Evolutionary conservation across 768 basidiomycete genomes (phyloP).

Genomic region (Calocybe gangraenosa): DNA sequence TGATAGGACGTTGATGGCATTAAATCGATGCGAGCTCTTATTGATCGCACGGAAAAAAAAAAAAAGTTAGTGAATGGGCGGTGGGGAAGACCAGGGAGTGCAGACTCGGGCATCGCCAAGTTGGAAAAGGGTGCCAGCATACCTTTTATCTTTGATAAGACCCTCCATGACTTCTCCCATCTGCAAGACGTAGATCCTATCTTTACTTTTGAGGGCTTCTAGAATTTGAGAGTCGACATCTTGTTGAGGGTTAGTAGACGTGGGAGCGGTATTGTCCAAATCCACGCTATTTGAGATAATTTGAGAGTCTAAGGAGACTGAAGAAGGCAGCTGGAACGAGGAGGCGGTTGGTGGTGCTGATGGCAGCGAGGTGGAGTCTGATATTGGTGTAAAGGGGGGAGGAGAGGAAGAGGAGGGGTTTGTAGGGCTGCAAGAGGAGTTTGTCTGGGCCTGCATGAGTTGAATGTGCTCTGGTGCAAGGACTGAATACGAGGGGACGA

Average conservation of each 20-base stretch:
- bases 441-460: too few species aligned
- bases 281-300: conserved; percentile 15
- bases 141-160: conserved; percentile 74
- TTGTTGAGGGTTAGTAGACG: conserved; percentile 16
- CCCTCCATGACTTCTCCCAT: conserved; percentile 84
- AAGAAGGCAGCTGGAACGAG: conserved; percentile 17
- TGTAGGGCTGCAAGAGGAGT: too few species aligned
- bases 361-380: conserved; percentile 14
- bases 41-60: conserved; percentile 4
- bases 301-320: conserved; percentile 22
- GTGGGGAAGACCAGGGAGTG: conserved; percentile 14
- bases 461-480: neutral
- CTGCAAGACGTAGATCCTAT: conserved; percentile 82
- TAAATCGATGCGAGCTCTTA: conserved; percentile 61
- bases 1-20: conserved; percentile 76
- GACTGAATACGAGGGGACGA: neutral
- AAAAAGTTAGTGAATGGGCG: too few species aligned
- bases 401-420: conserved; percentile 15
- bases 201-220: conserved; percentile 85
- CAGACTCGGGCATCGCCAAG: neutral
- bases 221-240: conserved; percentile 79
- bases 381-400: conserved; percentile 13
- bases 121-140: conserved; percentile 23
- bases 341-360: conserved; percentile 9
- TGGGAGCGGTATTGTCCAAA: conserved; percentile 14